Conservation (phyloP, 306 rosid species). For the Vicia villosa region DNA sequence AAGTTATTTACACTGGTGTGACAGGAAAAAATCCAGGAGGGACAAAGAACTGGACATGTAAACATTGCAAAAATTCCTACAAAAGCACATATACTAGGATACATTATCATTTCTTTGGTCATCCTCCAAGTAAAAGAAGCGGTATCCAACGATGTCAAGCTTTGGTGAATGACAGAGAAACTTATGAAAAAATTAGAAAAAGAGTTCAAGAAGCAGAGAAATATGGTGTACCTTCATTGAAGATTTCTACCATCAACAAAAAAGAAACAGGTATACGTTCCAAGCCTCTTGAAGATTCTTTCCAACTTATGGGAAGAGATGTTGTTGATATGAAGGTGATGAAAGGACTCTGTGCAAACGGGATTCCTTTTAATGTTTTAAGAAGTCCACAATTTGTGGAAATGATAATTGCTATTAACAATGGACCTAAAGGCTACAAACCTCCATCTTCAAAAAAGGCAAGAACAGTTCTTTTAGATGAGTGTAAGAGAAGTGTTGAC, state of each 20-base stretch:
- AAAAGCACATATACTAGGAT: not conserved
- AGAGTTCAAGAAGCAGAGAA: slow-evolving; percentile 1
- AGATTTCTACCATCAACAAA: not conserved
- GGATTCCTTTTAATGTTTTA: not conserved
- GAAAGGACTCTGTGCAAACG: not conserved
- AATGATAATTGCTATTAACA: not conserved
- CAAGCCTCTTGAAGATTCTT: not conserved
- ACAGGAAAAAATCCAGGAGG: not conserved
- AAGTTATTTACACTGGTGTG: not conserved
- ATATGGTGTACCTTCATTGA: not conserved
- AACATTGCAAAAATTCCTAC: not conserved
- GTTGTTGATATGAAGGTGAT: not conserved
- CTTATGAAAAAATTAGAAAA: not conserved
- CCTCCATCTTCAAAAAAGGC: not conserved
- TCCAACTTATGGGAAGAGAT: not conserved
- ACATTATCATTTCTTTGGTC: not conserved
- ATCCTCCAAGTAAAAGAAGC: not conserved
- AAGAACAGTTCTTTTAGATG: not conserved
- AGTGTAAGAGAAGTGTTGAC: not conserved
- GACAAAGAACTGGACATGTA: not conserved
- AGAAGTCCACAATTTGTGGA: not conserved
- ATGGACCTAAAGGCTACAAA: not conserved
- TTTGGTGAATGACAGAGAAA: not conserved
- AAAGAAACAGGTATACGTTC: not conserved
- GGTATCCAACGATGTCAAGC: not conserved